Conservation (phyloP, 768 basidiomycete species). For the Basidioascus undulatus region DNA sequence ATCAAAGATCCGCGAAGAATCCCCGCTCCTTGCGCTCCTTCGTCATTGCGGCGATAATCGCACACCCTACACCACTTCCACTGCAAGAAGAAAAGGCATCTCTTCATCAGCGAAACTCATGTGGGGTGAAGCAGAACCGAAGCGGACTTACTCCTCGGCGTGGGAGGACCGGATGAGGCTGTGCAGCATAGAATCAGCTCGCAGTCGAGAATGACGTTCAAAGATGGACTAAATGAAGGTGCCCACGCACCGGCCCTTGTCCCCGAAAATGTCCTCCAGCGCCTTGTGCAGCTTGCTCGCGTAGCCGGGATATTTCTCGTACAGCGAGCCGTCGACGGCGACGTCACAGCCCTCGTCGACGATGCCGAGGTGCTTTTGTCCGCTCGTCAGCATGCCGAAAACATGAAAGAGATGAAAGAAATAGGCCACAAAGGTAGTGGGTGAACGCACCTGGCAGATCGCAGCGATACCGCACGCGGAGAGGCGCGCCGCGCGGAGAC, state of each 20-base stretch:
- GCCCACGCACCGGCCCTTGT: slow-evolving; percentile 59
- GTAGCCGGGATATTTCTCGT: slow-evolving; percentile 89
- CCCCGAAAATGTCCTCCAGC: slow-evolving; percentile 80
- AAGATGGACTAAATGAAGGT: not conserved
- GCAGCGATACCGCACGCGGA: slow-evolving; percentile 92
- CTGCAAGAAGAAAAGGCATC: too few relatives aligned
- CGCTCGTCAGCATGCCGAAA: too few relatives aligned
- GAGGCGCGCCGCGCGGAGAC: slow-evolving; percentile 65
- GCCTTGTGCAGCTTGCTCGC: slow-evolving; percentile 82
- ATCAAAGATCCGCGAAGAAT: too few relatives aligned
- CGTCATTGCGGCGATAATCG: slow-evolving; percentile 54
- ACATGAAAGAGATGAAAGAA: too few relatives aligned
- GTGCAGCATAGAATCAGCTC: slow-evolving; percentile 19
- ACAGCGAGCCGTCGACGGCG: slow-evolving; percentile 31
- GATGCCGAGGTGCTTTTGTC: slow-evolving; percentile 33
- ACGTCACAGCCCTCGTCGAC: slow-evolving; percentile 90
- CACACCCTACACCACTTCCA: slow-evolving; percentile 82
- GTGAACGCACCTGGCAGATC: slow-evolving; percentile 32
- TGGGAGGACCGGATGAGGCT: slow-evolving; percentile 40
- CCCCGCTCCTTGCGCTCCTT: too few relatives aligned
- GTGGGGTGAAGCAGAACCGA: too few relatives aligned
- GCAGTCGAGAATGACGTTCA: not conserved
- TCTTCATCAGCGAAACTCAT: too few relatives aligned
- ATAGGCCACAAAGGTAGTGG: slow-evolving; percentile 2
- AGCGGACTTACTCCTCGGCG: too few relatives aligned